Conservation (phyloP, 768 basidiomycete species). For the Lentinula guzmanii region DNA sequence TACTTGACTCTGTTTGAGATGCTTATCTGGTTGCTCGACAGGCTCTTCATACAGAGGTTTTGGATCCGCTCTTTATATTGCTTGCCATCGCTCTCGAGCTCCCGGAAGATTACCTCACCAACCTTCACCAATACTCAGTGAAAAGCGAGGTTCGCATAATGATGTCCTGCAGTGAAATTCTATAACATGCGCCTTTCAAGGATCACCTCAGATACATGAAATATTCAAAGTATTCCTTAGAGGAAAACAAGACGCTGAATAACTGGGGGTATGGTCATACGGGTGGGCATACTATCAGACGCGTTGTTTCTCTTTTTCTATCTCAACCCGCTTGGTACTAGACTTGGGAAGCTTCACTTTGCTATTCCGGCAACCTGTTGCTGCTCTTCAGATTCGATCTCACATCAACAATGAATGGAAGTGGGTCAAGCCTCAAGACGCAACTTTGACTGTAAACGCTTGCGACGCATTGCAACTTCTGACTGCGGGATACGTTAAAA, state of each 20-base stretch:
- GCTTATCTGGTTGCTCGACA: conserved; percentile 3
- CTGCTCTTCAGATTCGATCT: conserved; percentile 45
- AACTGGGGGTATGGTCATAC: conserved; percentile 40
- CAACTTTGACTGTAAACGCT: conserved; percentile 41
- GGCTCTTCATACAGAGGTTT: conserved; percentile 38
- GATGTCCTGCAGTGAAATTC: neutral
- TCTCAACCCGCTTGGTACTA: neutral
- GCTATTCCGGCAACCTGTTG: conserved; percentile 50
- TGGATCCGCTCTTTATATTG: conserved; percentile 40
- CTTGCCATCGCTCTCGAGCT: conserved; percentile 48
- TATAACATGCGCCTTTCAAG: conserved; percentile 3
- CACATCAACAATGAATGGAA: conserved; percentile 42
- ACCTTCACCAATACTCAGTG: conserved; percentile 37
- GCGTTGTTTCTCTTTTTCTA: neutral
- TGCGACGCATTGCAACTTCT: conserved; percentile 39
- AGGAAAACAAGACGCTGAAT: conserved; percentile 30
- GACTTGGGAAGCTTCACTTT: conserved; percentile 48
- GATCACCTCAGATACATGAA: conserved; percentile 52
- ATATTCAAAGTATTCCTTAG: conserved; percentile 36
- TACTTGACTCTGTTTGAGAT: too few species aligned
- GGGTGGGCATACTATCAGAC: conserved; percentile 11
- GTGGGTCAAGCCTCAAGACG: conserved; percentile 46
- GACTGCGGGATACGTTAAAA: conserved; percentile 40
- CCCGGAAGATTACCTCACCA: conserved; percentile 41
- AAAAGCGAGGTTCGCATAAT: conserved; percentile 30